Evolutionary conservation across 768 basidiomycete genomes (phyloP), one percentile per base, ranked within the genome.

Genomic region (Piloderma croceum): DNA sequence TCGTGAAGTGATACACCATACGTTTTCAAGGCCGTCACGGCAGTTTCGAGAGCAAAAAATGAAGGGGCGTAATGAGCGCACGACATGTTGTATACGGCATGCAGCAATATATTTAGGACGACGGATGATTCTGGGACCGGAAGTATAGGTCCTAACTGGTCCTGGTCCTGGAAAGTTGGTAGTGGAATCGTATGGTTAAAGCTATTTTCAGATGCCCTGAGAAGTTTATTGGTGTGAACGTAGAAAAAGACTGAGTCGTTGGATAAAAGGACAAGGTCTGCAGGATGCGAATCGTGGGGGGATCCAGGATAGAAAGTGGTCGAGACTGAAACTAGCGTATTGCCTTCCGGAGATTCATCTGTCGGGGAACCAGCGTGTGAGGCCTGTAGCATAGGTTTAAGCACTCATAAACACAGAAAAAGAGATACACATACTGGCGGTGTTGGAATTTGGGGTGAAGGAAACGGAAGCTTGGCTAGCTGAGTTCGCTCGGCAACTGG

Each of bases 221-320:
- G 67, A 31, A 90, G 64, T 38, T 76, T 51, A 31, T 76, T 64
- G 0, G 69, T 64, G 57, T 90, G 85, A 5, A 81, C 81, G 53
- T 90, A 90, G 70, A 91, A 91, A 61, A 88, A 87, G 29, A 91
- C 85, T 13, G 74, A 72, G 53, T 91, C 89, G 21, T 77, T 70
- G 3, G 85, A 80, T 40, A 88, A 63, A 36, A 88, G 62, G 49
- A 83, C 69, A 32, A 78, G 49, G 55, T 90, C 82, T 1, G 83
- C 77, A 2, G 70, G 67, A n/a, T 70, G 56, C 0, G 73, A 51
- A 24, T 74, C 67, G 45, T 73, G 71, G 43, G 77, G 73, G 15
- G 43, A 53, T 25, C 75, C 78, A 3, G 87, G 85, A 52, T 74
- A 81, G 62, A 90, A 90, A 0, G 85, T 85, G 20, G 88, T 90